phyloP scores from a whole-genome alignment of 495 filamentous ascomycete genomes.

The Podospora bellae-mahoneyi region DNA sequence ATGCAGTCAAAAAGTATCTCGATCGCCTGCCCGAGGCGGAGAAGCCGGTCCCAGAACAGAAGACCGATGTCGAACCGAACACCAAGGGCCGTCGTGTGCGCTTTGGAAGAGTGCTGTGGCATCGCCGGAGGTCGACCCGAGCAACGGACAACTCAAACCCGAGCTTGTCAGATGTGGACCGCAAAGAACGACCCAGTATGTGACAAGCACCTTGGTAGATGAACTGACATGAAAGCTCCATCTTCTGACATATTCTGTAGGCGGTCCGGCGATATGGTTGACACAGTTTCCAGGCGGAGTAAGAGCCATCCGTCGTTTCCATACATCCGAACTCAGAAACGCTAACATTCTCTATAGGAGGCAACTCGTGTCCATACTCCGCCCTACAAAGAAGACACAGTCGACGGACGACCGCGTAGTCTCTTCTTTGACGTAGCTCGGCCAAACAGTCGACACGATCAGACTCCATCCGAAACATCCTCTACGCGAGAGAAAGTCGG shows the following conservation, averaged over 20 bases:
- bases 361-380: conserved; percentile 49
- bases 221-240: background rate
- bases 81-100: conserved; percentile 18
- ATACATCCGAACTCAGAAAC: too few relatives aligned
- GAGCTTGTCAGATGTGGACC: background rate
- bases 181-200: background rate
- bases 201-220: background rate
- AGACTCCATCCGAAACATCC: conserved; percentile 9
- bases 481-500: conserved; percentile 2
- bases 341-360: conserved; percentile 32
- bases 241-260: background rate
- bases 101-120: conserved; percentile 43
- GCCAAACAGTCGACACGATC: background rate
- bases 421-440: conserved; percentile 49
- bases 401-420: conserved; percentile 35
- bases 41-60: background rate
- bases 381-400: conserved; percentile 34
- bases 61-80: background rate
- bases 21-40: conserved; percentile 2
- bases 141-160: background rate
- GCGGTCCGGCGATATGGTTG: conserved; percentile 13
- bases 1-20: conserved; percentile 3
- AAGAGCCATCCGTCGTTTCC: background rate
- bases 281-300: conserved; percentile 28
- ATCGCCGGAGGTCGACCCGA: conserved; percentile 34